Conservation (phyloP, 1,284 basidiomycete genomes). For the Malassezia arunalokei region DNA sequence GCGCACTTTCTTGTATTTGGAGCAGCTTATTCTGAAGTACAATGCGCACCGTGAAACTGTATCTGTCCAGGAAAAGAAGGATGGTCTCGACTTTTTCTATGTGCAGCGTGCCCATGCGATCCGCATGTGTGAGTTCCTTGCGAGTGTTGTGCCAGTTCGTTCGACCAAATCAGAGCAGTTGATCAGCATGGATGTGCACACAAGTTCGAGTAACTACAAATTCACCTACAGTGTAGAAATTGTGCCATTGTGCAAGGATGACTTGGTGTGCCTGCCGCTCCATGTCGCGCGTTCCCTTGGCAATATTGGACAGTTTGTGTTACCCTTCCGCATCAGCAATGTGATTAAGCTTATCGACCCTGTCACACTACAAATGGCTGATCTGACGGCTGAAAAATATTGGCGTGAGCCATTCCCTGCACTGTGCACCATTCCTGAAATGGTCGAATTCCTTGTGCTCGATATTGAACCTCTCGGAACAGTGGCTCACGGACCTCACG, state of each 20-base stretch:
- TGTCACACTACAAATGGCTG: conserved; percentile 67
- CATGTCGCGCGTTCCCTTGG: conserved; percentile 69
- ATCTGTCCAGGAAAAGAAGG: conserved; percentile 77
- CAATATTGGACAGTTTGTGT: conserved; percentile 72
- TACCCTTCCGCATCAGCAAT: conserved; percentile 84
- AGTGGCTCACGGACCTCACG: conserved; percentile 28
- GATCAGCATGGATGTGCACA: conserved; percentile 81
- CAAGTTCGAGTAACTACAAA: conserved; percentile 87
- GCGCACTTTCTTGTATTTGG: conserved; percentile 91
- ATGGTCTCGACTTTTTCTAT: conserved; percentile 96
- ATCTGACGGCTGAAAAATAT: conserved; percentile 69
- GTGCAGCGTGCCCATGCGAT: conserved; percentile 76
- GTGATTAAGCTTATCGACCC: conserved; percentile 84
- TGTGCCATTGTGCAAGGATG: conserved; percentile 91
- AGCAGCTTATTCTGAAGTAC: conserved; percentile 94
- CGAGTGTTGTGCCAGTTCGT: conserved; percentile 71
- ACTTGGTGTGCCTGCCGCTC: conserved; percentile 76
- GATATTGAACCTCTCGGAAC: conserved; percentile 63
- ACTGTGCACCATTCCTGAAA: conserved; percentile 67
- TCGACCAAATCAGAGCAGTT: conserved; percentile 86
- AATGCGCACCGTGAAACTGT: conserved; percentile 93
- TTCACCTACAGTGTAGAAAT: conserved; percentile 97
- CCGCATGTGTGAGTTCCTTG: conserved; percentile 94
- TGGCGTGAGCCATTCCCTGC: conserved; percentile 81
- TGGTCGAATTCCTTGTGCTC: conserved; percentile 86